Evolutionary conservation across 768 basidiomycete species (phyloP), one percentile per base, ranked within the genome.

Genomic region (Boletus barrowsii): DNA sequence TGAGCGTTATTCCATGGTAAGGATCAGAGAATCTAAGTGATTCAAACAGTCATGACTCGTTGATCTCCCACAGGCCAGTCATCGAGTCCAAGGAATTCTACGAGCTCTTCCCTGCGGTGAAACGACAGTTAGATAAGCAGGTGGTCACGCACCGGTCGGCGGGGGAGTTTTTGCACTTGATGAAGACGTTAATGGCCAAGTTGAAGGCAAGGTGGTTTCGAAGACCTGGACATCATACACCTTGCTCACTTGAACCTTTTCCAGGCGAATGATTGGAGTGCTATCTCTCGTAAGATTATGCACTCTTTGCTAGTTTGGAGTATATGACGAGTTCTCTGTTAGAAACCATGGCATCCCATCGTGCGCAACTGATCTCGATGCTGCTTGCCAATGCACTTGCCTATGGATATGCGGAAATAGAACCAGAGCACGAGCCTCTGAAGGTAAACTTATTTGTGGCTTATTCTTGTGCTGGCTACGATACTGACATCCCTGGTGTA

Each of bases 161-260:
- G 0, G 79, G 78, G 17, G 75, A 80, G 53, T 85, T 86, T 58
- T 67, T 85, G 5, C 76, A 78, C 37, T 72, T 77, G 4, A 69
- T 86, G 62, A 86, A 86, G 64, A 82, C 81, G 0, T 57, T 86
- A 42, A 86, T 86, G 84, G 84, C 84, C 15, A 86, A 86, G 54
- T 60, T 86, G 39, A 86, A 85, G 75, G 84, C 80, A 44, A 54
- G 51, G 14, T 51, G 3, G 0, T 51, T 15, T 5, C 5, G 62
- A 29, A 9, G 29, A 26, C 26, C 26, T 8, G 26, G 4, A 17
- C 20, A n/a, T 32, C 33, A 24, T 13, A 14, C 41, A 7, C 7
- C 24, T 17, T 36, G 7, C 43, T 60, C 22, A 52, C 22, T 41
- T 5, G 8, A 13, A 20, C 37, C 2, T 47, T 3, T 43, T 43